Evolutionary conservation across 1,284 basidiomycete genomes (phyloP).

Genomic region (Violaceomyces palustris): DNA sequence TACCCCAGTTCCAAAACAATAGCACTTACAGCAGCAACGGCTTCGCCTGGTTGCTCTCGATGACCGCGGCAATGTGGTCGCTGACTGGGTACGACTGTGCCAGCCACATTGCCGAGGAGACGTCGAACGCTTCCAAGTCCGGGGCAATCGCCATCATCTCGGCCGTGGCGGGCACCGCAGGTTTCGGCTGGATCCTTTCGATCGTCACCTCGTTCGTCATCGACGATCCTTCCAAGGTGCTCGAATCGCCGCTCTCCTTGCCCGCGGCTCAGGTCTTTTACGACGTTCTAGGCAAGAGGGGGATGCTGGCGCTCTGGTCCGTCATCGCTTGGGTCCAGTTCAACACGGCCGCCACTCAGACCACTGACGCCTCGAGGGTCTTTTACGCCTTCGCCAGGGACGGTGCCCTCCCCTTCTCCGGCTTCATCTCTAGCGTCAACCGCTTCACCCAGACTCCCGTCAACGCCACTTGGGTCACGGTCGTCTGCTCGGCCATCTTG

Average conservation of each 20-base stretch:
- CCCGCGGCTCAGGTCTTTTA: conserved; percentile 70
- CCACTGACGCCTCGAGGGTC: conserved; percentile 68
- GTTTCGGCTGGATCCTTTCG: conserved; percentile 63
- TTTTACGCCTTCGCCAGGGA: conserved; percentile 70
- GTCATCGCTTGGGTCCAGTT: conserved; percentile 63
- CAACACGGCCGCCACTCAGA: conserved; percentile 69
- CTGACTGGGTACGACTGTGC: conserved; percentile 73
- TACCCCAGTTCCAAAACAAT: conserved; percentile 67
- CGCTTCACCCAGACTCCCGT: too few relatives aligned
- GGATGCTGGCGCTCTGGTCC: conserved; percentile 68
- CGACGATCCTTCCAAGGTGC: conserved; percentile 59
- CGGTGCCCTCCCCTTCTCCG: conserved; percentile 66
- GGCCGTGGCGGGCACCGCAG: conserved; percentile 59
- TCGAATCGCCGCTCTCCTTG: conserved; percentile 60
- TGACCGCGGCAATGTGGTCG: conserved; percentile 71
- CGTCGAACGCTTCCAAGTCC: conserved; percentile 62
- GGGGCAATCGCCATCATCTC: conserved; percentile 71
- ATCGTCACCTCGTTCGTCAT: conserved; percentile 66
- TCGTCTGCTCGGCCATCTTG: conserved; percentile 60
- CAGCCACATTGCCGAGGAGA: conserved; percentile 69
- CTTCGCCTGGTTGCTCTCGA: conserved; percentile 66
- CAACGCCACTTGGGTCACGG: too few relatives aligned
- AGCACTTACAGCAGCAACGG: conserved; percentile 62
- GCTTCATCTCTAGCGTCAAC: conserved; percentile 65
- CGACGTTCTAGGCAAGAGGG: conserved; percentile 63